Conservation (phyloP, 257 asterid species). For the Primulina eburnea region DNA sequence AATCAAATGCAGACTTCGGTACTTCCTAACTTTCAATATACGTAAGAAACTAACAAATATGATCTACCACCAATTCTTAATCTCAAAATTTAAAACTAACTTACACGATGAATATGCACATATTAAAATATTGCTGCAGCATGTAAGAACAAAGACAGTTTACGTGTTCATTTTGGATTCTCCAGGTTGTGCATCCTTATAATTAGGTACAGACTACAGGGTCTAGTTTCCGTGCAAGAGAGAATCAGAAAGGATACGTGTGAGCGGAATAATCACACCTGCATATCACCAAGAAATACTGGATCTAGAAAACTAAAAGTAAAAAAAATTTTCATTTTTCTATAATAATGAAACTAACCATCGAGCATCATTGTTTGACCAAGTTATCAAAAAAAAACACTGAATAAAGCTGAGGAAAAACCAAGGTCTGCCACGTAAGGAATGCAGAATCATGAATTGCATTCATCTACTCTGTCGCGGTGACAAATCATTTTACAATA, state of each 20-base stretch:
- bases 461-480: background rate
- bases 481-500: background rate
- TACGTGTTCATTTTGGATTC: background rate
- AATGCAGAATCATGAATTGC: background rate
- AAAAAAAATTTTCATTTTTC: conserved; percentile 2
- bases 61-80: background rate
- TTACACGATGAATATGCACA: background rate
- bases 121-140: background rate
- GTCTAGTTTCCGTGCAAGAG: background rate
- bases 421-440: background rate
- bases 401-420: background rate
- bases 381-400: background rate
- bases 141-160: background rate
- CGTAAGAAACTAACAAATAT: background rate
- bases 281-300: conserved; percentile 5
- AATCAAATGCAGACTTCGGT: conserved; percentile 26
- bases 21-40: background rate
- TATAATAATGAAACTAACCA: background rate
- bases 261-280: conserved; percentile 6
- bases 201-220: background rate
- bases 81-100: background rate
- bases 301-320: conserved; percentile 3
- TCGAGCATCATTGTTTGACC: background rate
- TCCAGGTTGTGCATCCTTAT: conserved; percentile 2
- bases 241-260: conserved; percentile 6